phyloP scores from a whole-genome alignment of 2,329 filamentous ascomycete species.

The Sporothrix curviconia region DNA sequence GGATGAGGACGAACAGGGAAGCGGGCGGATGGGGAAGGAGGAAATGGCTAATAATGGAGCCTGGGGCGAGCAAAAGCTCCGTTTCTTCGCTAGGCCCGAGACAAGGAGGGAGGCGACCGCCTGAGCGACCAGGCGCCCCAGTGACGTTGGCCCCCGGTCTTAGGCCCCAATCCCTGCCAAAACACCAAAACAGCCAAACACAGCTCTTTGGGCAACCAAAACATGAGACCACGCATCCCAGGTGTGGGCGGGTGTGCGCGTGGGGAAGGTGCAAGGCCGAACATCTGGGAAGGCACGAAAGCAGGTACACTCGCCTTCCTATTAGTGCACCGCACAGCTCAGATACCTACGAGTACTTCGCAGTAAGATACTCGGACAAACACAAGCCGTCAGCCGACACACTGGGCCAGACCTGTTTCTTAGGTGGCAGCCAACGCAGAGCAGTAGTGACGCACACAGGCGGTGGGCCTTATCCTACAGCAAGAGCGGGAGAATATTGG shows the following conservation, averaged over 20 bases:
- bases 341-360: not conserved
- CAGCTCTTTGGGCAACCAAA: not conserved
- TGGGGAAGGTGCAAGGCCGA: slow-evolving; percentile 2
- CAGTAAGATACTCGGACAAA: no score
- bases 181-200: not conserved
- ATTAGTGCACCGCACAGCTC: not conserved
- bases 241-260: not conserved
- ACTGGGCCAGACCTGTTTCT: not conserved
- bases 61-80: not conserved
- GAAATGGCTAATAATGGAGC: slow-evolving; percentile 6
- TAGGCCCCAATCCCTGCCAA: not conserved
- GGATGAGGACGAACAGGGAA: not conserved
- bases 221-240: not conserved
- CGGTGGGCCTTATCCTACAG: slow-evolving; percentile 3
- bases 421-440: not conserved
- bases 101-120: not conserved
- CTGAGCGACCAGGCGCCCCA: not conserved
- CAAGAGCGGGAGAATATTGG: slow-evolving; percentile 9
- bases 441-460: slow-evolving; percentile 9
- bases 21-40: slow-evolving; percentile 1
- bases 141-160: not conserved
- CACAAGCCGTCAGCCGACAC: not conserved
- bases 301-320: slow-evolving; percentile 9
- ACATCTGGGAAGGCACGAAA: not conserved
- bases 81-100: not conserved